Conservation (phyloP, 306 rosid species). For the Hylodesmum podocarpum region DNA sequence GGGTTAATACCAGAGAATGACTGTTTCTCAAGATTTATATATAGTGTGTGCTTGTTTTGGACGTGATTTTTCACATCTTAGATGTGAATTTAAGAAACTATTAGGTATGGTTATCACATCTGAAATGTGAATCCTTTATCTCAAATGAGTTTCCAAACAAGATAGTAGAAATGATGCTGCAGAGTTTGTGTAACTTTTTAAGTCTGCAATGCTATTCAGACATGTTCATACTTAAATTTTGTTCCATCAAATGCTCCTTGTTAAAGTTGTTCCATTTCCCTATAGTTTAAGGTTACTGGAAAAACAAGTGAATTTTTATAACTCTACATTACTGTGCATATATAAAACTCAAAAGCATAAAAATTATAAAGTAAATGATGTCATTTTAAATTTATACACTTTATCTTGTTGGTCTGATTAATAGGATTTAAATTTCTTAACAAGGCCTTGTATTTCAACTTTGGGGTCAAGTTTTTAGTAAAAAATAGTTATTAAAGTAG, state of each 20-base stretch:
- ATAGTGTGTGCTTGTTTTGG: no score
- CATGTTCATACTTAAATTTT: constrained; percentile 5
- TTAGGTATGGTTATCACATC: no score
- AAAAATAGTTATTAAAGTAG: no score
- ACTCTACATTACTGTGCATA: background rate
- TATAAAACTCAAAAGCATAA: background rate
- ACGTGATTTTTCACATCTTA: no score
- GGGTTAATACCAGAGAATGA: background rate
- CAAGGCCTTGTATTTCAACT: no score
- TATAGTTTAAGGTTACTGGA: background rate
- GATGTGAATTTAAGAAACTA: no score
- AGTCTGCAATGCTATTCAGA: background rate
- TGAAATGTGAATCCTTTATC: no score
- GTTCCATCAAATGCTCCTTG: background rate
- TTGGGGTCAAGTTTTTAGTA: no score
- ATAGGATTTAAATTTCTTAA: no score
- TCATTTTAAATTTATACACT: background rate
- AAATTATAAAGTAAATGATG: background rate
- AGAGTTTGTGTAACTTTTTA: background rate
- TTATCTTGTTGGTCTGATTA: no score
- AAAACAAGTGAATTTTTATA: background rate
- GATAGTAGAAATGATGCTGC: constrained; percentile 23
- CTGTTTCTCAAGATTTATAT: background rate
- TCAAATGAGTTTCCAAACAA: no score
- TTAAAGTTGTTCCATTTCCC: background rate